Evolutionary conservation across 1,284 basidiomycete species (phyloP).

Genomic region (Phellinidium pouzarii): DNA sequence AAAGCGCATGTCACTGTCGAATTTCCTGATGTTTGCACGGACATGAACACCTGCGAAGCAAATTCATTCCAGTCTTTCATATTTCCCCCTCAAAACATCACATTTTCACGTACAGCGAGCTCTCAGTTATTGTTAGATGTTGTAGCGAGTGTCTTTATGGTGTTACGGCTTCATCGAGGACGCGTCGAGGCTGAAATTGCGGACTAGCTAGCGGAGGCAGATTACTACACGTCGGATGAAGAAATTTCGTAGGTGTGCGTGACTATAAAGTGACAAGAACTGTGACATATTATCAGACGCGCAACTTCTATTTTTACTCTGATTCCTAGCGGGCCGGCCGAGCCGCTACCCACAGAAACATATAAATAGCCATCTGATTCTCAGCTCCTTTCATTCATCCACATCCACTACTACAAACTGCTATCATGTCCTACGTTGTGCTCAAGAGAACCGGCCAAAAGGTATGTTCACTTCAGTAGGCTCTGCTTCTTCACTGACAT

Average conservation of each 20-base stretch:
- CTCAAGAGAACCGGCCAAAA: slow-evolving; percentile 57
- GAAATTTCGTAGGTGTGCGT: neutral
- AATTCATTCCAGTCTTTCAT: neutral
- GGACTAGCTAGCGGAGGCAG: neutral
- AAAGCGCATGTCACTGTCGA: slow-evolving; percentile 48
- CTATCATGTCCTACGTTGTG: slow-evolving; percentile 41
- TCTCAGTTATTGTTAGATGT: neutral
- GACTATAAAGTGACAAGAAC: neutral
- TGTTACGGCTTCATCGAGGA: neutral
- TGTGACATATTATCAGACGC: neutral
- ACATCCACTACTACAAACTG: neutral
- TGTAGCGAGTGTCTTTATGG: neutral
- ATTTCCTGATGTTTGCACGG: slow-evolving; percentile 7
- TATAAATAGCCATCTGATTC: slow-evolving; percentile 12
- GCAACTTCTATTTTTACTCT: too few relatives aligned
- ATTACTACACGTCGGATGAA: neutral
- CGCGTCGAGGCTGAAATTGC: neutral
- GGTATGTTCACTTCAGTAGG: slow-evolving; percentile 29
- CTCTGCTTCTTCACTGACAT: slow-evolving; percentile 15
- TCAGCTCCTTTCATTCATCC: slow-evolving; percentile 12
- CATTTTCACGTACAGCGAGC: neutral
- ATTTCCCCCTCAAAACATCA: neutral
- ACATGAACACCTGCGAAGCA: slow-evolving; percentile 9
- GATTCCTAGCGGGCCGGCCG: neutral
- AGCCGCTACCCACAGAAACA: neutral